These are phyloP conservation scores for Citrus australasica DNA, from an alignment of 345 rosid genomes.

Conservation along the genomic window DNA sequence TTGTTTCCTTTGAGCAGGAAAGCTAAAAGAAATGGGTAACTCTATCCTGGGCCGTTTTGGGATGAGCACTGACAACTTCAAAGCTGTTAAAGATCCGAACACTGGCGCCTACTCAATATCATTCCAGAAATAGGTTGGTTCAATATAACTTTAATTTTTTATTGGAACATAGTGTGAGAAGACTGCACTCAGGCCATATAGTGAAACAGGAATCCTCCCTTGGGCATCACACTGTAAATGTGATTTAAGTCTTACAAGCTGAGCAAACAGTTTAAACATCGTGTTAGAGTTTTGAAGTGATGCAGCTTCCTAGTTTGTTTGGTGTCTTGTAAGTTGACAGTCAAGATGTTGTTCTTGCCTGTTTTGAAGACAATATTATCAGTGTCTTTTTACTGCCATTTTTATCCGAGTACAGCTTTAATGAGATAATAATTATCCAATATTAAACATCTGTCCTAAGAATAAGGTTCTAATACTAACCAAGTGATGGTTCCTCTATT, in stretches of 20 bases:
- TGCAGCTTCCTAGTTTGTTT: background rate
- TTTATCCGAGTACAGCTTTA: background rate
- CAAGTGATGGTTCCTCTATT: background rate
- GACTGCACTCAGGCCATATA: background rate
- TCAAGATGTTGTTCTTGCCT: background rate
- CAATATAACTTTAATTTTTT: background rate
- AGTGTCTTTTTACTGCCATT: background rate
- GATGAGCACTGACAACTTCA: slow-evolving; percentile 92
- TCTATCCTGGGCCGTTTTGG: slow-evolving; percentile 80
- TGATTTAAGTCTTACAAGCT: background rate
- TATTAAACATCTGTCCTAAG: background rate
- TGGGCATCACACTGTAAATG: background rate
- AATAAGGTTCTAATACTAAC: background rate
- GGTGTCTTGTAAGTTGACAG: background rate
- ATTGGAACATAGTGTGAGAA: background rate
- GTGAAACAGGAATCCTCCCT: background rate
- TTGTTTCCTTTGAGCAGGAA: slow-evolving; percentile 43
- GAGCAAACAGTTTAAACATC: background rate
- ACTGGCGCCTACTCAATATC: slow-evolving; percentile 89
- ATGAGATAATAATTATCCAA: background rate
- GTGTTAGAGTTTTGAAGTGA: background rate
- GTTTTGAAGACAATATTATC: background rate
- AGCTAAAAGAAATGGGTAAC: slow-evolving; percentile 93
- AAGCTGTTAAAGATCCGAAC: slow-evolving; percentile 94
- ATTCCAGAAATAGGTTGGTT: slow-evolving; percentile 45